Evolutionary conservation across 2,329 filamentous ascomycete genomes (phyloP), one percentile per base, ranked within the genome.

Genomic region (Claviceps capensis): DNA sequence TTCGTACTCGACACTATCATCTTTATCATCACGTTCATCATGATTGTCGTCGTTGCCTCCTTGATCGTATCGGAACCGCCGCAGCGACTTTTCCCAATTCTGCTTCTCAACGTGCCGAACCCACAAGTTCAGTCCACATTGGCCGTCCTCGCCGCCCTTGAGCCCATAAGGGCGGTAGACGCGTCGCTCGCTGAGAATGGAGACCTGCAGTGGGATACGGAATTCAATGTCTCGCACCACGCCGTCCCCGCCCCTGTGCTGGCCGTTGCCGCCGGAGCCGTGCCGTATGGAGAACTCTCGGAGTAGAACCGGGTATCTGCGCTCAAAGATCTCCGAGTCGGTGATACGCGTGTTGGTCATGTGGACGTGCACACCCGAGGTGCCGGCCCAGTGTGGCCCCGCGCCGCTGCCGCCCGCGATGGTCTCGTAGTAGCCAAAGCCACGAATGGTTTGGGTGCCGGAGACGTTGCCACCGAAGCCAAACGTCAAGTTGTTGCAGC

Each of bases 121-220:
- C 91, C 91, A 97, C 46, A 94, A 72, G 59, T 97, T 97, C 55
- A 90, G 70, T 0, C 91, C 91, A 49, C 85, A 84, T 59, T 80
- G 69, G 0, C 82, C 91, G 55, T 91, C 85, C 52, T 82, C 83
- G 3, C 91, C 91, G 0, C 91, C 91, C 22, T 82, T 83, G 54
- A 96, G 74, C 0, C 90, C 60, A 17, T 69, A 68, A 0, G 70
- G 87, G 46, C 78, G 78, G 59, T 87, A 86, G 0, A 90, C 85
- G n/a, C 87, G 72, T 13, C 87, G 67, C 66, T 93, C 87, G 41
- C 81, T 86, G 8, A 93, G 69, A 46, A 93, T 91, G 1, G 80
- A 85, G 8, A 87, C 84, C 61, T 88, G 82, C 2, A 91, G 78
- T 0, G 85, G 83, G 50, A 86, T 83, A 5, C 85, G 74, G 63